Percentiles rank a stretch among this genome's conserved stretches.
phyloP scores from a whole-genome alignment of 371 early-diverging fungal genomes.

The Smittium mucronatum region DNA sequence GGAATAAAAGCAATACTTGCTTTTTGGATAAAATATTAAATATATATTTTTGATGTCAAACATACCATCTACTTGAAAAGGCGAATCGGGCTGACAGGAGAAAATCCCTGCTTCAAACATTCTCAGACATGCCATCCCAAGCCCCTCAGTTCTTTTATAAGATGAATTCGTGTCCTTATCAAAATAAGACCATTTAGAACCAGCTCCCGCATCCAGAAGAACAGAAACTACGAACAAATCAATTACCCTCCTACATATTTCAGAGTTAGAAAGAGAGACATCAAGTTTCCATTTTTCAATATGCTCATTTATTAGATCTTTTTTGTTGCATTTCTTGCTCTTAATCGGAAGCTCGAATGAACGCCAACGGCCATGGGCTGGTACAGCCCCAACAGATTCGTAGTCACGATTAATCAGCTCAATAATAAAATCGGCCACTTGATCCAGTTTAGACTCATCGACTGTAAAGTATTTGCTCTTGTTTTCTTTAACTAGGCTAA shows the following conservation, averaged over 20 bases:
- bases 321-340: conserved; percentile 22
- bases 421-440: conserved; percentile 52
- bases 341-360: conserved; percentile 58
- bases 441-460: conserved; percentile 42
- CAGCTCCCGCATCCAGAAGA: conserved; percentile 88
- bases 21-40: no score
- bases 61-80: conserved; percentile 61
- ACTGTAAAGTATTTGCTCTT: conserved; percentile 48
- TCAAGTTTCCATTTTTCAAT: conserved; percentile 18
- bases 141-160: conserved; percentile 68
- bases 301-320: conserved; percentile 34
- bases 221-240: conserved; percentile 84
- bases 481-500: conserved; percentile 12
- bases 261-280: conserved; percentile 33
- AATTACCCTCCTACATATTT: conserved; percentile 53
- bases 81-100: conserved; percentile 41
- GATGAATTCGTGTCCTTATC: conserved; percentile 36
- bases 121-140: conserved; percentile 73
- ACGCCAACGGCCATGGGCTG: conserved; percentile 80
- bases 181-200: conserved; percentile 59
- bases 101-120: conserved; percentile 76
- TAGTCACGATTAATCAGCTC: conserved; percentile 60
- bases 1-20: no score
- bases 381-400: conserved; percentile 41
- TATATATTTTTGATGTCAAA: no score